Evolutionary conservation across 371 early-diverging fungal species (phyloP), one percentile per base, ranked within the genome.

Genomic region (Basidiobolus meristosporus): DNA sequence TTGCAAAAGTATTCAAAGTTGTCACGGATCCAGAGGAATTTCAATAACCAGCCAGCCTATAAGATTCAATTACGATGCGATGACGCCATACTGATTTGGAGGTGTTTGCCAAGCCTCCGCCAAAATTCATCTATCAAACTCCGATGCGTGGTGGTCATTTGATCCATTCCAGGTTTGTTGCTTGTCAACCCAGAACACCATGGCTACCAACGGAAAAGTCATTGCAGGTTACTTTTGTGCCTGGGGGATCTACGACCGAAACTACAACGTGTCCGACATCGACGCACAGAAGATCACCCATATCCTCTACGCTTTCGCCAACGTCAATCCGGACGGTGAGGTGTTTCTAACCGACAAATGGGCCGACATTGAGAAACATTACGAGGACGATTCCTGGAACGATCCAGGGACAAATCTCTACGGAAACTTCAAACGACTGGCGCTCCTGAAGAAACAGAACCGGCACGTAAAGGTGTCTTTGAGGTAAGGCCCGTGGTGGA

Each of bases 261-360:
- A 60, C 34, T 78, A 68, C 50, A 64, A 63, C 44, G 76, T 77
- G 11, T 41, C 59, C 31, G 69, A 78, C 42, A 51, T 84, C 2
- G 65, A 70, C 19, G 76, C 61, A 17, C 60, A 65, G 37, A 67
- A 75, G 33, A 53, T 84, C 29, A 82, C 83, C 2, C 81, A 84
- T 45, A 47, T 92, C 46, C 72, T 84, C 42, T 90, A 92, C 54
- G 86, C 82, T 15, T 92, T 92, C 63, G 81, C 80, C 31, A 82
- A 87, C 50, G 58, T 89, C 10, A 58, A 70, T 34, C 59, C 62
- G 7, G 60, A 73, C 40, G 72, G 80, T n/a, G 50, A 55, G 7
- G 70, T 79, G 7, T 57, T 71, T 18, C 56, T 76, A 5, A 68
- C 73, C 11, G 85, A 85, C 53, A 41, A 67, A 4, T 84, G 80